Percentiles rank a stretch among this genome's conserved stretches.
phyloP scores from a whole-genome alignment of 73 alveolate genomes.

The Paramecium biaurelia region DNA sequence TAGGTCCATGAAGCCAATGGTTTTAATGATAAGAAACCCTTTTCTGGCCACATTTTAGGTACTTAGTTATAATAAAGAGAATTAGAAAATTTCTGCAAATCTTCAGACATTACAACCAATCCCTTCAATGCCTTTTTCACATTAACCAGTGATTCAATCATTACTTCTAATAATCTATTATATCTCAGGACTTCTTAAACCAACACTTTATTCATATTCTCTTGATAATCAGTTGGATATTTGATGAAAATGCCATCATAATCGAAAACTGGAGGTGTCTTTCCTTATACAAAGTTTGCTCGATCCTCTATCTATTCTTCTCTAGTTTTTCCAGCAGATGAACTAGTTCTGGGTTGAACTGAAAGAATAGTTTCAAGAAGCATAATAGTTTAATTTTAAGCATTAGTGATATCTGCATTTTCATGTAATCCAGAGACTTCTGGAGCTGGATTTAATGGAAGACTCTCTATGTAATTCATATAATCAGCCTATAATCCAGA shows the following conservation, averaged over 20 bases:
- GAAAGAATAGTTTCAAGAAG: conserved; percentile 89
- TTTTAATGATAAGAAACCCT: conserved; percentile 93
- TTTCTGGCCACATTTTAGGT: conserved; percentile 90
- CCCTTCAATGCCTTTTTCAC: conserved; percentile 90
- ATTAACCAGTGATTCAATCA: conserved; percentile 80
- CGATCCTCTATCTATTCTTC: conserved; percentile 92
- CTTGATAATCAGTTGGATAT: conserved; percentile 95
- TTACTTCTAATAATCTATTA: conserved; percentile 87
- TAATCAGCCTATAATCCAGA: conserved; percentile 97
- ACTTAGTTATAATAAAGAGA: conserved; percentile 90
- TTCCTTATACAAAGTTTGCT: conserved; percentile 79
- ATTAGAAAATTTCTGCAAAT: conserved; percentile 89
- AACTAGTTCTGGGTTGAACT: conserved; percentile 96
- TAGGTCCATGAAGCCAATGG: conserved; percentile 95
- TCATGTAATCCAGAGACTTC: conserved; percentile 97
- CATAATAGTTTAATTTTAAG: conserved; percentile 90
- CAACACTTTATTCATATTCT: conserved; percentile 96
- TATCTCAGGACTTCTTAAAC: conserved; percentile 96
- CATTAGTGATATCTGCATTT: conserved; percentile 97
- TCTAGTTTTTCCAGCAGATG: conserved; percentile 91
- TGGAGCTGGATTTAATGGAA: conserved; percentile 96
- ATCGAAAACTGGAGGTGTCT: conserved; percentile 97
- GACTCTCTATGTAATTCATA: conserved; percentile 78
- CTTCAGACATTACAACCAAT: conserved; percentile 95
- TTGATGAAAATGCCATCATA: conserved; percentile 88